phyloP scores from a whole-genome alignment of 495 filamentous ascomycete genomes.

The Aspergillus saccharolyticus region DNA sequence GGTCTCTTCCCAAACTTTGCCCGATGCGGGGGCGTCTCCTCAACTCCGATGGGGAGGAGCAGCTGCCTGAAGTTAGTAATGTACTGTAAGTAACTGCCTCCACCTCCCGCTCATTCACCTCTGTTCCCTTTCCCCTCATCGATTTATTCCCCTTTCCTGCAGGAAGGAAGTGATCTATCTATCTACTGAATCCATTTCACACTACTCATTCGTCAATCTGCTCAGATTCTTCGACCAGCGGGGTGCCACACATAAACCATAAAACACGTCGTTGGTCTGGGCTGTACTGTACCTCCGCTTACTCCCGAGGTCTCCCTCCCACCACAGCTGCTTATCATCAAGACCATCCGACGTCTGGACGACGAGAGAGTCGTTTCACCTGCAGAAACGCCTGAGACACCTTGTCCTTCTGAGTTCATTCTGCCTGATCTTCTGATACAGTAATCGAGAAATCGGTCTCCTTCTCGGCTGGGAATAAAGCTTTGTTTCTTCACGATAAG shows the following conservation, averaged over 20 bases:
- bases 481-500: not conserved
- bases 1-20: constrained; percentile 1
- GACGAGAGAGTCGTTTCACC: not conserved
- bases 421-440: not conserved
- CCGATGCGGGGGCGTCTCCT: constrained; percentile 8
- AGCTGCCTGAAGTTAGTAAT: constrained; percentile 6
- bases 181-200: not conserved
- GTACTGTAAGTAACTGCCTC: not conserved
- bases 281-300: not conserved
- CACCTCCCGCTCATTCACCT: not conserved
- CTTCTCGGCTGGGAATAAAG: not conserved
- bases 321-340: not conserved
- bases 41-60: constrained; percentile 7
- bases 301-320: not conserved
- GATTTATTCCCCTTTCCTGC: not conserved
- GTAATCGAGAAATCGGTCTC: not conserved
- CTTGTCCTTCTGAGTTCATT: not conserved
- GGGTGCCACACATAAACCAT: not conserved
- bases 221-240: not conserved
- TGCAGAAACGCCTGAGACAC: not conserved
- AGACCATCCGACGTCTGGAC: not conserved
- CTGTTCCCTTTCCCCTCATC: not conserved
- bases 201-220: not conserved
- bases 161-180: not conserved
- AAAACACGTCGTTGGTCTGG: not conserved